Base-by-base conservation (phyloP, 2,329 filamentous ascomycete genomes). In the Exophiala phaeomuriformis region DNA sequence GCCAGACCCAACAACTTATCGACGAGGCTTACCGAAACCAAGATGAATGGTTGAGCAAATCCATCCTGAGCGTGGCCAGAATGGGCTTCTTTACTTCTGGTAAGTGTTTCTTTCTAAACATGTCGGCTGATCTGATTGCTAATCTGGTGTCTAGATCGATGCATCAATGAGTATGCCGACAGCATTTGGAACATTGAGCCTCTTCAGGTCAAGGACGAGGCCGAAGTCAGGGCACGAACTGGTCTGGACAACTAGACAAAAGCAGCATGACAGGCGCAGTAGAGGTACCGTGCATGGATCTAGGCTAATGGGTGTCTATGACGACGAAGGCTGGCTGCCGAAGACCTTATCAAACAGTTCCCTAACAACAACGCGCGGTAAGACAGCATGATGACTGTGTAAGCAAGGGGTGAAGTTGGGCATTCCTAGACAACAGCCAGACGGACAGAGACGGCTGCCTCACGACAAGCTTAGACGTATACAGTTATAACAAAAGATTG, bases 151-250 rank as follows among this genome's bases (percentile, higher is more conserved):
- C 31, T 39, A 60, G 91, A 97, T 70, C 81, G 91, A 37, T 95
- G 91, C 73, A 96, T 97, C 70, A 88, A 91, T 65, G 90, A 96
- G 77, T 98, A 98, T 72, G 93, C 93, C 0, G 91, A 98, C 70
- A 84, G 79, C 60, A 96, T 98, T 69, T 98, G 93, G 93, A 97
- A 97, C 67, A 77, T 95, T 37, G 91, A 97, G 76, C 90, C 91
- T 30, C 69, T 93, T 51, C 71, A 72, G 33, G 74, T 76, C 27
- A 69, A 71, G 61, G 66, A 71, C 31, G 65, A 63, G 44, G 48
- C 45, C 1, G 60, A 62, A 39, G 58, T 59, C 39, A 46, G 59
- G 49, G 53, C 53, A 45, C 51, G 61, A 39, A 58, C 61, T 49
- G 61, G 59, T 7, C 51, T 63, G 33, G 57, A 58, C n/a, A 52